phyloP scores from a whole-genome alignment of 805 yeast genomes.

The Hanseniaspora valbyensis region DNA sequence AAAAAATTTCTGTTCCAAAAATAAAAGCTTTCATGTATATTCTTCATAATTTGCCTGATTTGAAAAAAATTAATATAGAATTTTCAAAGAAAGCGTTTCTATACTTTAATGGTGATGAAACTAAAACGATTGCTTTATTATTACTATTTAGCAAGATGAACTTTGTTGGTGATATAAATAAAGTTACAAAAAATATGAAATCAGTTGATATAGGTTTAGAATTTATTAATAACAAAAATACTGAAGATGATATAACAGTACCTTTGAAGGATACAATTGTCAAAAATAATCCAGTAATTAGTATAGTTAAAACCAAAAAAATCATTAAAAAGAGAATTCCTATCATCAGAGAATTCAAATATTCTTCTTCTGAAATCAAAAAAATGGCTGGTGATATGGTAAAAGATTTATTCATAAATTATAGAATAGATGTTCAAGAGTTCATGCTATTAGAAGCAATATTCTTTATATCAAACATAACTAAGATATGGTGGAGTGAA shows the following conservation, averaged over 20 bases:
- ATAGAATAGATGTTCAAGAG: slow-evolving; percentile 46
- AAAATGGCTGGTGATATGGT: slow-evolving; percentile 19
- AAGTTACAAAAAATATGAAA: neutral
- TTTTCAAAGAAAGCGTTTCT: slow-evolving; percentile 34
- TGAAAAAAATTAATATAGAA: slow-evolving; percentile 30
- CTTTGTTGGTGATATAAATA: neutral
- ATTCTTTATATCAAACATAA: slow-evolving; percentile 28
- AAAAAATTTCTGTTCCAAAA: neutral
- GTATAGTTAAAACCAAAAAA: neutral
- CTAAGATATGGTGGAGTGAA: slow-evolving; percentile 51
- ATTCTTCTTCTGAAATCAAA: slow-evolving; percentile 16
- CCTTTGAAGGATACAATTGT: neutral
- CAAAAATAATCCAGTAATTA: neutral
- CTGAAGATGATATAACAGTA: neutral
- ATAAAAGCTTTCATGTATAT: neutral
- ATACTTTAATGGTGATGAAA: slow-evolving; percentile 38
- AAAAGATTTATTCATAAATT: slow-evolving; percentile 18
- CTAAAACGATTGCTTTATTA: neutral
- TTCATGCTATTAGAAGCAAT: slow-evolving; percentile 40
- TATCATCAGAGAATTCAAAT: slow-evolving; percentile 1
- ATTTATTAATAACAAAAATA: neutral
- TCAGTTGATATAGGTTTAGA: neutral
- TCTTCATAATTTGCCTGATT: slow-evolving; percentile 15
- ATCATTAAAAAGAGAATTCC: neutral
- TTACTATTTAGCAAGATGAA: neutral